Evolutionary conservation across 108 stramenopile genomes (phyloP).

Genomic region (Mayamaea pseudoterrestris): DNA sequence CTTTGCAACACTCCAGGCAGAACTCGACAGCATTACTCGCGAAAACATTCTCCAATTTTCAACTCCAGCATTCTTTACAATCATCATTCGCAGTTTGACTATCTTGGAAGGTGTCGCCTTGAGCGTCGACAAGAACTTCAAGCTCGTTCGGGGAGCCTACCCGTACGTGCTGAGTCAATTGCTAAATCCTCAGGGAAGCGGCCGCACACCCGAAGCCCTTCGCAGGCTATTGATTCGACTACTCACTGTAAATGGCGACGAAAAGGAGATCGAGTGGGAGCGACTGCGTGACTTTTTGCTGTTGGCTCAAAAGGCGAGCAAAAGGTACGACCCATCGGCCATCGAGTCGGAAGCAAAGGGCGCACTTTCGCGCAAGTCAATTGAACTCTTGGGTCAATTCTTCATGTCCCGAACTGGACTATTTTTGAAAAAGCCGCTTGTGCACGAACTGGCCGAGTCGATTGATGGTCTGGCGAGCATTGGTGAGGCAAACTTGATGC

Average conservation of each 20-base stretch:
- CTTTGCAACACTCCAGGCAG: conserved; percentile 71
- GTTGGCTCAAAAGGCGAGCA: conserved; percentile 67
- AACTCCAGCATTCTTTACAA: conserved; percentile 83
- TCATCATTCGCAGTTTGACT: conserved; percentile 83
- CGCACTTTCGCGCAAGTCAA: conserved; percentile 52
- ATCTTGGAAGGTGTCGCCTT: conserved; percentile 87
- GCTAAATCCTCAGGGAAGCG: conserved; percentile 37
- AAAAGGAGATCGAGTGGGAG: conserved; percentile 44
- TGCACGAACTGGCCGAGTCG: conserved; percentile 71
- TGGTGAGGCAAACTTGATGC: conserved; percentile 57
- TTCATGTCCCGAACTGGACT: conserved; percentile 70
- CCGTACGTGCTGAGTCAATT: conserved; percentile 82
- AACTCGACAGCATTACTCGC: conserved; percentile 63
- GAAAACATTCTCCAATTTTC: conserved; percentile 71
- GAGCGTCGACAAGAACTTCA: conserved; percentile 78
- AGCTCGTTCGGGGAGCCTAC: conserved; percentile 85
- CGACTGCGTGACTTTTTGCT: conserved; percentile 53
- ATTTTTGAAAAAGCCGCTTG: conserved; percentile 73
- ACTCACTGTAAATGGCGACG: conserved; percentile 61
- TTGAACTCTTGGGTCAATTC: conserved; percentile 68
- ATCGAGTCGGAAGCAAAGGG: conserved; percentile 32
- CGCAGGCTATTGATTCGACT: conserved; percentile 52
- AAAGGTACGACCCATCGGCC: conserved; percentile 50
- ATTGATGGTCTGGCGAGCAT: conserved; percentile 83
- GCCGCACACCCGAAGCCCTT: conserved; percentile 47